Base-by-base conservation (phyloP, 2,329 filamentous ascomycete genomes). In the Nothopassalora personata region DNA sequence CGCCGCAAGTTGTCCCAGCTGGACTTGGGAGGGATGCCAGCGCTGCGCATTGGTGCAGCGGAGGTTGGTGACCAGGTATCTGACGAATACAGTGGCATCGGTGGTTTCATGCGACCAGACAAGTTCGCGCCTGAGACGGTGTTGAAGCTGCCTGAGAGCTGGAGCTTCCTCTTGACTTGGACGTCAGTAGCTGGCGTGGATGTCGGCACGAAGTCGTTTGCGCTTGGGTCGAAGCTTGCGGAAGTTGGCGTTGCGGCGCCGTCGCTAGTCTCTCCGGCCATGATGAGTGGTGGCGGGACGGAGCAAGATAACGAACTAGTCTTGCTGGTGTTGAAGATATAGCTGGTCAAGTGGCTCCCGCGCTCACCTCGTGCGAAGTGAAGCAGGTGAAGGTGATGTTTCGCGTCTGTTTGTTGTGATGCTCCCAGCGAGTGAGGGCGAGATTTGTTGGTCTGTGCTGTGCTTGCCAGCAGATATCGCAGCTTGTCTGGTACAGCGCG, bases 11-110 rank as follows among this genome's bases (percentile, higher is more conserved):
- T 61, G 13, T 57, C 58, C 63, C 63, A 63, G 18, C 49, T 57
- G 18, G 60, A 56, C 57, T 60, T 63, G 23, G 48, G 45, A 28
- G 60, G 56, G 11, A 65, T 34, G 10, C 57, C 53, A 39, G 63
- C 60, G 46, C 63, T 65, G 39, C 52, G 53, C 19, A 47, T 45
- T 18, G 39, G 52, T 45, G 18, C 45, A n/a, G 54, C 34, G 23
- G 31, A 33, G 30, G 23, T 58, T 13, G 57, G 48, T 9, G 60
- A 60, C 63, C 63, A 65, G 48, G 56, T 61, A 28, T 39, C 50
- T 13, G 60, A 61, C 7, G 58, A 30, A 36, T 53, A 61, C 23
- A 64, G 51, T 4, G 62, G 50, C 18, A 53, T 27, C 13, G 58
- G 55, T 43, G 54, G 47, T 19, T 45, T n/a, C 49, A 55, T 60